phyloP scores from a whole-genome alignment of 202 grass and related monocot genomes.

The Setaria italica region DNA sequence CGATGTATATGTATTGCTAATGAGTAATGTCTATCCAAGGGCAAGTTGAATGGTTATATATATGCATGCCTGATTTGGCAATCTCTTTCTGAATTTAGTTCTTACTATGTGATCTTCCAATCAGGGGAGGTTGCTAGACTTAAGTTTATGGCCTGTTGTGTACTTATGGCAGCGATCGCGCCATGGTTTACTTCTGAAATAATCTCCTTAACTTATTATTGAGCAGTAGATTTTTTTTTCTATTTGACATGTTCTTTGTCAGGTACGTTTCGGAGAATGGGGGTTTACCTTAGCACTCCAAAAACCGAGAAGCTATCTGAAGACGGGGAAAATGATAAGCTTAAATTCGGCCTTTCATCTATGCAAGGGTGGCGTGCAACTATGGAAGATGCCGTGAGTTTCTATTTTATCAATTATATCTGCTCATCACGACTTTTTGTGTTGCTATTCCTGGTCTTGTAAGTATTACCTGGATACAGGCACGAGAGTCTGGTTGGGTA shows the following conservation, averaged over 20 bases:
- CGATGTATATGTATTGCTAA: not conserved
- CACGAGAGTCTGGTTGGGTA: not conserved
- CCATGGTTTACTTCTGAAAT: slow-evolving; percentile 28
- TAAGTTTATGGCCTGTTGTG: not conserved
- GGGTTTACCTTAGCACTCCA: slow-evolving; percentile 90
- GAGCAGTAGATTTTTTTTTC: slow-evolving; percentile 29
- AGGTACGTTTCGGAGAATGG: slow-evolving; percentile 65
- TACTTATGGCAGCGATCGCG: not conserved
- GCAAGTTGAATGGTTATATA: not conserved
- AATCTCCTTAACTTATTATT: not conserved
- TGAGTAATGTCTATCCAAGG: not conserved
- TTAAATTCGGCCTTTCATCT: slow-evolving; percentile 86
- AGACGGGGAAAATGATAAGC: slow-evolving; percentile 68
- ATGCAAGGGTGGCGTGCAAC: slow-evolving; percentile 97
- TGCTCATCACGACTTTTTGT: not conserved
- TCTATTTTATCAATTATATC: slow-evolving; percentile 30
- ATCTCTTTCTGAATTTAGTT: slow-evolving; percentile 2
- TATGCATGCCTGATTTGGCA: not conserved
- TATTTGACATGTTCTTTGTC: slow-evolving; percentile 21
- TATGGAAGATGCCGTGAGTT: slow-evolving; percentile 96
- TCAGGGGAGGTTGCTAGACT: slow-evolving; percentile 19
- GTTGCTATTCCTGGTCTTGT: not conserved
- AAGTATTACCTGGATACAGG: not conserved
- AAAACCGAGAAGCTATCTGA: slow-evolving; percentile 92
- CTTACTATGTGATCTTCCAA: not conserved